phyloP scores from a whole-genome alignment of 1,139 yeast species.

The Torulaspora globosa region DNA sequence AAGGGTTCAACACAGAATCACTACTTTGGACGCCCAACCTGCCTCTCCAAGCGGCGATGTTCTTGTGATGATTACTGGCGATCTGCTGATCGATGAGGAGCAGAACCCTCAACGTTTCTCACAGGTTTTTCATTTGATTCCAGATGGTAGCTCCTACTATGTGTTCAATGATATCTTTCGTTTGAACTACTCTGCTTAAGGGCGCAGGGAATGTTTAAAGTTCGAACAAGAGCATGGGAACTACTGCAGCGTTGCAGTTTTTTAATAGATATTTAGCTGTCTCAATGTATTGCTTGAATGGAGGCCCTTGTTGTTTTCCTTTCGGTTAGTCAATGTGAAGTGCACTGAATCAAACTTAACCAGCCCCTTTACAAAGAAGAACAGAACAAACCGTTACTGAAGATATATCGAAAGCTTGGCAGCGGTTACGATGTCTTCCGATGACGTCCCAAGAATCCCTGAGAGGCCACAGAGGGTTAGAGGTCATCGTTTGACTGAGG shows the following conservation, averaged over 20 bases:
- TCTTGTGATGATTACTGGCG: conserved; percentile 97
- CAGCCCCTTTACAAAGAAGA: conserved; percentile 1
- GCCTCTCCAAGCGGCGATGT: conserved; percentile 93
- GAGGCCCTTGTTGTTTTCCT: background rate
- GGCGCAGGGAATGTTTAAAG: background rate
- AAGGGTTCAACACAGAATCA: conserved; percentile 87
- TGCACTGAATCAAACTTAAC: background rate
- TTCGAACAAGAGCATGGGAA: background rate
- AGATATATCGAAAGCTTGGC: background rate
- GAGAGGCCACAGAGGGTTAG: conserved; percentile 19
- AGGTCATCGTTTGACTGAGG: conserved; percentile 1
- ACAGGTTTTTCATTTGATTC: conserved; percentile 94
- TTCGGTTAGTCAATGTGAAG: background rate
- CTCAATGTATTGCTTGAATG: conserved; percentile 1
- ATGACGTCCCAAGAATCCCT: conserved; percentile 22
- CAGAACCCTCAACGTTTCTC: conserved; percentile 93
- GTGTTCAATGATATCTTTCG: conserved; percentile 97
- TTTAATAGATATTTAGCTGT: conserved; percentile 4
- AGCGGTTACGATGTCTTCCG: conserved; percentile 10
- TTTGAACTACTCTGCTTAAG: conserved; percentile 60
- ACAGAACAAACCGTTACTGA: background rate
- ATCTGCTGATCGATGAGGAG: conserved; percentile 84
- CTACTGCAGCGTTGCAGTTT: conserved; percentile 4
- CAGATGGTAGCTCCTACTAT: conserved; percentile 85
- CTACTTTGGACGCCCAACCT: conserved; percentile 97